Percentiles rank a stretch among this genome's conserved stretches.
Evolutionary conservation across 2,329 filamentous ascomycete species (phyloP).

Genomic region (Diaporthe nobilis): DNA sequence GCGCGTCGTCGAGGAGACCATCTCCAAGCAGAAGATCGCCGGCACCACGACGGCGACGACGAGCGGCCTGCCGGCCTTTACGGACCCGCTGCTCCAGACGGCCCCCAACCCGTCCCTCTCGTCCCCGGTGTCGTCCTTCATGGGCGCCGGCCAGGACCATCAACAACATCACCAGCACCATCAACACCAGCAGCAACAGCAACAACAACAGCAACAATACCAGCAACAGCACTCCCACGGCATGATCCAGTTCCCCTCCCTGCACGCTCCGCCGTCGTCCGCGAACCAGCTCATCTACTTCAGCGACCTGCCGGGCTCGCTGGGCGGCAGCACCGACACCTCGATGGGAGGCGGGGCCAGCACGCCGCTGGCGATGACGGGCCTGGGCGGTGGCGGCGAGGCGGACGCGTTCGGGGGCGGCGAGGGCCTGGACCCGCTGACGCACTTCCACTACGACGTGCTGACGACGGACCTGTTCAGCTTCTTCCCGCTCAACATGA

Average conservation of each 20-base stretch:
- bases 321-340: constrained; percentile 13
- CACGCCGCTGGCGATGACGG: constrained; percentile 22
- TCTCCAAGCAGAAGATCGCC: constrained; percentile 42
- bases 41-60: constrained; percentile 4
- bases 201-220: background rate
- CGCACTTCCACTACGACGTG: constrained; percentile 45
- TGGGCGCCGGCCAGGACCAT: constrained; percentile 4
- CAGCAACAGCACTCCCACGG: constrained; percentile 33
- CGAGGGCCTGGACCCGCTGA: constrained; percentile 39
- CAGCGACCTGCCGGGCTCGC: constrained; percentile 41
- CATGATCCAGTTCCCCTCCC: constrained; percentile 45
- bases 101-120: constrained; percentile 16
- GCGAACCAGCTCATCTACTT: constrained; percentile 45
- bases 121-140: constrained; percentile 25
- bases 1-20: constrained; percentile 45
- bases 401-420: constrained; percentile 1
- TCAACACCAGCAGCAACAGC: background rate
- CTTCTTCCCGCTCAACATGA: constrained; percentile 46
- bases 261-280: constrained; percentile 39
- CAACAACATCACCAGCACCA: background rate
- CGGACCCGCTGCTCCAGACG: constrained; percentile 37
- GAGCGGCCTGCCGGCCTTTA: constrained; percentile 21
- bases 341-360: background rate
- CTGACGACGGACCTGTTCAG: constrained; percentile 49
- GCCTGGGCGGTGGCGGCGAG: background rate